Evolutionary conservation across 192 early-diverging fungal species (phyloP), one percentile per base, ranked within the genome.

Genomic region (Chytriomyces confervae): DNA sequence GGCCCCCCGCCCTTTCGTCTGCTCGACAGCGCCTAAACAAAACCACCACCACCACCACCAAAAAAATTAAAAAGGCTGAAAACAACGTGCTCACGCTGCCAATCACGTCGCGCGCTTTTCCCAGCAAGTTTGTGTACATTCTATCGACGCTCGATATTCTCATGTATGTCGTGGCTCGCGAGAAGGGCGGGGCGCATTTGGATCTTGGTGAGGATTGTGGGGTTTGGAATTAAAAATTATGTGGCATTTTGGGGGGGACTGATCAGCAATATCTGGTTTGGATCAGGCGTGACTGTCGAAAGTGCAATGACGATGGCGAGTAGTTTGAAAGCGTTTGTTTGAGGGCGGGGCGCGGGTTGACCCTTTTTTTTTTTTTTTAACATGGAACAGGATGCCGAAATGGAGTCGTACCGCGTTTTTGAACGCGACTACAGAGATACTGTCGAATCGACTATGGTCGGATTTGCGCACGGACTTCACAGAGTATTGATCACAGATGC

Each of bases 391-490:
- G 83, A 83, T 44, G 77, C 77, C 5, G 81, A 83, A n/a, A 63
- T 84, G 64, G 84, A 85, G 50, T 78, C 81, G 18, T 85, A 85
- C 67, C 47, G 82, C 23, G 80, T 85, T 29, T 85, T 74, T 75
- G 84, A 85, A 76, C 50, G 80, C 20, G 84, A 85, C 67, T 74
- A 45, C 46, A 11, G 76, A 23, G 84, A 85, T 60, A 85, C 84
- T 16, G 23, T 85, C 50, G 83, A 85, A 79, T 49, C 77, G 7
- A 80, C 74, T 27, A 29, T 84, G n/a, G n/a, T 77, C 23, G 85
- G 80, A 1, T 91, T 91, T 80, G 84, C 89, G 10, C 79, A 77
- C 13, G 86, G 89, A 16, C 85, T 83, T 27, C 91, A 92, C 77
- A 82, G 90, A 16, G 82, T 83, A 18, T 80, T 92, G 6, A 89